A percentile compares a stretch with the other conserved stretches of the same genome.
These are phyloP conservation scores for Malus hybrid DNA, from an alignment of 331 rosid species.

Conservation along the genomic window DNA sequence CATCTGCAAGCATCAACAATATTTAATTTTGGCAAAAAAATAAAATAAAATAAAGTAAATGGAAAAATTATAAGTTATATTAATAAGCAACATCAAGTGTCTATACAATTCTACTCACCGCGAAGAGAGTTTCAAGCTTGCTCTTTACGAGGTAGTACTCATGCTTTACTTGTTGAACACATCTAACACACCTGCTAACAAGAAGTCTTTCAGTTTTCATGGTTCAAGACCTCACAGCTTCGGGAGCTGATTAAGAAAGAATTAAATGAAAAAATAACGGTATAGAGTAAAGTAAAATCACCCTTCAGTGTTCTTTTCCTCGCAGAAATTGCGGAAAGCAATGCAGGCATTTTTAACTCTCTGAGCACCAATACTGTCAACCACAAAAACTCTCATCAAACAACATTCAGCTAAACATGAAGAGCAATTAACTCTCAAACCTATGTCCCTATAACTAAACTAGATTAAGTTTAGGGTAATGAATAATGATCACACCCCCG, in stretches of 20 bases:
- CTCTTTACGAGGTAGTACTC: slow-evolving; percentile 73
- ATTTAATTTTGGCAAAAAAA: not conserved
- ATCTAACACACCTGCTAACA: slow-evolving; percentile 58
- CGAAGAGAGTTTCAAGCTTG: slow-evolving; percentile 74
- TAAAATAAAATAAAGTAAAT: not conserved
- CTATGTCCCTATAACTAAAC: not conserved
- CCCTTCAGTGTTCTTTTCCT: slow-evolving; percentile 74
- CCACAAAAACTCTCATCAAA: slow-evolving; percentile 15
- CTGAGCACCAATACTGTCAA: slow-evolving; percentile 74
- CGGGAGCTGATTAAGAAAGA: not conserved
- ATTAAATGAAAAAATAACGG: not conserved
- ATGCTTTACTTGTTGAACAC: slow-evolving; percentile 85
- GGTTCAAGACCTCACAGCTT: not conserved
- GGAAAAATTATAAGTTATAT: not conserved
- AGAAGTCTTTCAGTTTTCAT: slow-evolving; percentile 9
- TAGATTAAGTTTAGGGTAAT: not conserved
- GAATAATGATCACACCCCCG: not conserved
- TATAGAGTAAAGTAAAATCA: slow-evolving; percentile 32
- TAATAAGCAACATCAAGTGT: not conserved
- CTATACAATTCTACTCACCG: slow-evolving; percentile 39
- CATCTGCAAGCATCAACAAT: slow-evolving; percentile 48
- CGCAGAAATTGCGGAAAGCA: slow-evolving; percentile 74
- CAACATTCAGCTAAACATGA: not conserved
- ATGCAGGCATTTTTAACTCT: slow-evolving; percentile 77
- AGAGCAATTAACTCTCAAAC: not conserved